Percentiles rank a stretch among this genome's conserved stretches.
Conservation (phyloP, 768 basidiomycete genomes). For the Serpula lacrymans region DNA sequence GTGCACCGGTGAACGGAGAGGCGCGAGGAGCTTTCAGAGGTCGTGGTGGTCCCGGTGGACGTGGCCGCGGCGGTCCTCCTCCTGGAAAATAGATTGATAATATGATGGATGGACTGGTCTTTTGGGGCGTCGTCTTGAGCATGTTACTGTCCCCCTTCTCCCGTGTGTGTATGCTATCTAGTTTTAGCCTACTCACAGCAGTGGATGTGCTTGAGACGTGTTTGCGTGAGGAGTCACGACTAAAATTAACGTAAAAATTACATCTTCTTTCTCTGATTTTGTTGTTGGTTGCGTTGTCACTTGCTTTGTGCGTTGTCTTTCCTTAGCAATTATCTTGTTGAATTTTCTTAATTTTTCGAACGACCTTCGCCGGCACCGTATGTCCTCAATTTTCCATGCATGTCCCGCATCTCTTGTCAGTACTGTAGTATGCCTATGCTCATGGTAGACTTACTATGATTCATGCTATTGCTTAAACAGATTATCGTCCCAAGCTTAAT, state of each 20-base stretch:
- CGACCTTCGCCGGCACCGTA: no score
- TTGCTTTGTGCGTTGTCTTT: constrained; percentile 1
- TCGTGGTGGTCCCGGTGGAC: constrained; percentile 39
- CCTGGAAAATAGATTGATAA: constrained; percentile 18
- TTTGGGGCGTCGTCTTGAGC: constrained; percentile 1
- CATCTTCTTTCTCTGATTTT: neutral
- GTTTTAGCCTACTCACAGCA: neutral
- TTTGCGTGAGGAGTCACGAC: constrained; percentile 1
- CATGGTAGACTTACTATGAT: no score
- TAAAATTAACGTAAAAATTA: neutral
- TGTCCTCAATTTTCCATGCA: no score
- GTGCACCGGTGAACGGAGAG: constrained; percentile 49
- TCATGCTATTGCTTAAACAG: no score
- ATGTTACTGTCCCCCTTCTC: neutral
- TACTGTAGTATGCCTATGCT: no score
- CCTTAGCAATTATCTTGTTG: no score
- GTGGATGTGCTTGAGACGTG: constrained; percentile 1
- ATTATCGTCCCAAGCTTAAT: no score
- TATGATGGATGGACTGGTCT: neutral
- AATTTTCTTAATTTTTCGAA: no score
- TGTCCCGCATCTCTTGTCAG: no score
- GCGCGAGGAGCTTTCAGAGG: constrained; percentile 45
- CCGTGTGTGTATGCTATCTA: constrained; percentile 1
- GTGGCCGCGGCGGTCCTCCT: constrained; percentile 37
- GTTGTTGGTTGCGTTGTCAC: neutral